Percentiles rank a stretch among this genome's conserved stretches.
Evolutionary conservation across 2,329 filamentous ascomycete genomes (phyloP).

Genomic region (Epichloe festucae): DNA sequence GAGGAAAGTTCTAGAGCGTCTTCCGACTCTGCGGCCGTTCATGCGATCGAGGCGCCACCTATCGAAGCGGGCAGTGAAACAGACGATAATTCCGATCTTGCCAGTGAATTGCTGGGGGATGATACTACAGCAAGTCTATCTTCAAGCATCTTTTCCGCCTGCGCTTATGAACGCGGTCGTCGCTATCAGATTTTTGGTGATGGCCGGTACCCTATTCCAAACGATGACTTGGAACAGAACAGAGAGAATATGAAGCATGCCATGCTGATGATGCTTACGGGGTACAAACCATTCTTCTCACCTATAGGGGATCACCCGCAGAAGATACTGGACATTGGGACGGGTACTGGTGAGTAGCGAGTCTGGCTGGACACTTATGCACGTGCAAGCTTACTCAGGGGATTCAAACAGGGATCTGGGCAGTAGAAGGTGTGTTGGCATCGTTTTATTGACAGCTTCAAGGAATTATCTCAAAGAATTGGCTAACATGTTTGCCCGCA

Average conservation of each 20-base stretch:
- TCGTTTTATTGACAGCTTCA: neutral
- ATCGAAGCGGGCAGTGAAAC: constrained; percentile 1
- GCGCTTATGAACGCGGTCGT: constrained; percentile 6
- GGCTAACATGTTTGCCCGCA: neutral
- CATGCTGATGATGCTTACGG: constrained; percentile 21
- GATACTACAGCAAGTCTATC: constrained; percentile 3
- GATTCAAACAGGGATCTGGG: constrained; percentile 7
- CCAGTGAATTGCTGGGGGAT: neutral
- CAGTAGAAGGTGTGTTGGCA: constrained; percentile 3
- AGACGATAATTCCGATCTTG: constrained; percentile 5
- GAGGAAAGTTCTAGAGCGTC: neutral
- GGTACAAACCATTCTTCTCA: constrained; percentile 26
- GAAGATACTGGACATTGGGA: constrained; percentile 28
- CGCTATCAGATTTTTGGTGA: constrained; percentile 23
- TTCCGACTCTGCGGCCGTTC: neutral
- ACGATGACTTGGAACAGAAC: constrained; percentile 25
- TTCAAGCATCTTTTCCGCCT: constrained; percentile 8
- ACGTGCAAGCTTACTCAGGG: neutral
- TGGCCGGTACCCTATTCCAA: constrained; percentile 24
- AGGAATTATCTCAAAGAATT: neutral
- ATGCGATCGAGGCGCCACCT: neutral
- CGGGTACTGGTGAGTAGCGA: constrained; percentile 9
- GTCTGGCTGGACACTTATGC: neutral
- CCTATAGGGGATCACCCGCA: constrained; percentile 24
- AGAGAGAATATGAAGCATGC: constrained; percentile 28